Conservation (phyloP, 441 rosid genomes). For the Adansonia rubrostipa region DNA sequence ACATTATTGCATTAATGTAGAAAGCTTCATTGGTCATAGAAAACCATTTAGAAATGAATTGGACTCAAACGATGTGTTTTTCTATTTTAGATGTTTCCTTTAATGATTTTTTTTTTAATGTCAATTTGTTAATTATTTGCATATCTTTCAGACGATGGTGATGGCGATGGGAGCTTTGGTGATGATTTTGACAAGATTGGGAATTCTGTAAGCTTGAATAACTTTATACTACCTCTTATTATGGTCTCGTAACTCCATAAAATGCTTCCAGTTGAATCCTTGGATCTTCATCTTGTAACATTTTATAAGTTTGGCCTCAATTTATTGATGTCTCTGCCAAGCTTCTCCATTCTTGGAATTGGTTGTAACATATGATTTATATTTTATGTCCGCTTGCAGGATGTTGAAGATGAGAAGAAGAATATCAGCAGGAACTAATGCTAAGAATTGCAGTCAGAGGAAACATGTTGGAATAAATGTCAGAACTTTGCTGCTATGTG, state of each 20-base stretch:
- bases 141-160: conserved; percentile 48
- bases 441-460: background rate
- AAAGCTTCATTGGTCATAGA: background rate
- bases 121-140: conserved; percentile 16
- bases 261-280: background rate
- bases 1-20: background rate
- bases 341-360: background rate
- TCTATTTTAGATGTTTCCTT: background rate
- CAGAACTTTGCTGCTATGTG: background rate
- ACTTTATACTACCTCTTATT: conserved; percentile 3
- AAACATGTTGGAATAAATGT: background rate
- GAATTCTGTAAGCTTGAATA: conserved; percentile 61
- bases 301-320: background rate
- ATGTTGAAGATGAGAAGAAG: conserved; percentile 71
- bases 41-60: background rate
- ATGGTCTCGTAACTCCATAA: background rate
- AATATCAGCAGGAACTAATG: conserved; percentile 6
- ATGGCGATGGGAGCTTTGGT: conserved; percentile 60
- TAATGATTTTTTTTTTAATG: background rate
- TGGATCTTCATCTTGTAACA: conserved; percentile 1
- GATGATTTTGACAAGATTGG: conserved; percentile 93
- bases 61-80: background rate
- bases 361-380: background rate
- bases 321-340: background rate
- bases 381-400: conserved; percentile 48